phyloP scores from a whole-genome alignment of 2,329 filamentous ascomycete genomes.

The Phyllosticta citriasiana region DNA sequence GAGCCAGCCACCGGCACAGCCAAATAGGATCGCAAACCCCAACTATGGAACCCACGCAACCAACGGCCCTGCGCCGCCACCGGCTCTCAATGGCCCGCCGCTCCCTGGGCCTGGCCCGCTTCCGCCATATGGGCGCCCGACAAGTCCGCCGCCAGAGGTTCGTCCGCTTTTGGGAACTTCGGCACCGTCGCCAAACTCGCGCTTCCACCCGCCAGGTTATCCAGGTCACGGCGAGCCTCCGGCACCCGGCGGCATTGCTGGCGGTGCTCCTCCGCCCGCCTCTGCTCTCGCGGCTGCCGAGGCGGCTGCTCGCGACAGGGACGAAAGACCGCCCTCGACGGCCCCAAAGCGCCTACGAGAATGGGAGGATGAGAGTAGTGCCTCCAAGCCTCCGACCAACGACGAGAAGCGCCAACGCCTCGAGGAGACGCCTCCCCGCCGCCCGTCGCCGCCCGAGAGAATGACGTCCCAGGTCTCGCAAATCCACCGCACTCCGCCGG shows the following conservation, averaged over 20 bases:
- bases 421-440: conserved; percentile 72
- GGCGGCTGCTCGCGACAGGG: conserved; percentile 53
- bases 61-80: conserved; percentile 44
- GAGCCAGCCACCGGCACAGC: conserved; percentile 37
- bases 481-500: conserved; percentile 68
- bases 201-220: conserved; percentile 74
- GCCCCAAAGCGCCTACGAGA: conserved; percentile 75
- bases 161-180: conserved; percentile 74
- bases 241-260: conserved; percentile 51
- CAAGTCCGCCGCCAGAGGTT: conserved; percentile 75
- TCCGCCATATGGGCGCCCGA: conserved; percentile 63
- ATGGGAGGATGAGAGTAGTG: conserved; percentile 71
- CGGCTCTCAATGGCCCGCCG: conserved; percentile 24
- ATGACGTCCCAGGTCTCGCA: conserved; percentile 40
- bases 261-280: conserved; percentile 57
- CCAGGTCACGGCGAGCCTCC: conserved; percentile 58
- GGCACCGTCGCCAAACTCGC: conserved; percentile 82
- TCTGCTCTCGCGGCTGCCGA: conserved; percentile 59
- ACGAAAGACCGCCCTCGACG: conserved; percentile 66
- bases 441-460: conserved; percentile 38
- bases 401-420: conserved; percentile 81
- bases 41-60: conserved; percentile 35
- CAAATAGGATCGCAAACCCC: conserved; percentile 37
- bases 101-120: conserved; percentile 46
- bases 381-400: conserved; percentile 64